Evolutionary conservation across 2,329 filamentous ascomycete species (phyloP).

Genomic region (Gliomastix tumulicola): DNA sequence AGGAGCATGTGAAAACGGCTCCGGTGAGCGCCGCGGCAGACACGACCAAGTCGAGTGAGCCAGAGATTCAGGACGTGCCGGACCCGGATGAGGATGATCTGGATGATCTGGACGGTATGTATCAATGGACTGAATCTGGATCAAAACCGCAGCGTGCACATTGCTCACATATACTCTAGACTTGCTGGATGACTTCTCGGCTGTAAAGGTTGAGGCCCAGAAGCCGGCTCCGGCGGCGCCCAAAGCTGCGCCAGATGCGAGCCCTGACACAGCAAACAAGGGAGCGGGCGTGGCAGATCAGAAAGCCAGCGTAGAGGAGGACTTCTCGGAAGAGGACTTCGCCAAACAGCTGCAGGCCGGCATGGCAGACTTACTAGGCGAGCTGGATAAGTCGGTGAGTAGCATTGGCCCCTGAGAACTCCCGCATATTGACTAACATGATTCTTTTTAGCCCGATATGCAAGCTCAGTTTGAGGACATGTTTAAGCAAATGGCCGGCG

Average conservation of each 20-base stretch:
- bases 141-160: too few relatives aligned
- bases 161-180: constrained; percentile 49
- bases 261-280: constrained; percentile 12
- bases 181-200: constrained; percentile 85
- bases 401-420: neutral
- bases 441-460: constrained; percentile 59
- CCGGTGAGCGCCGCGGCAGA: constrained; percentile 4
- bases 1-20: constrained; percentile 11
- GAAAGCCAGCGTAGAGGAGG: constrained; percentile 25
- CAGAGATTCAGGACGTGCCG: constrained; percentile 51
- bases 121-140: too few relatives aligned
- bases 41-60: constrained; percentile 7
- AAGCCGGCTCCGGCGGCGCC: constrained; percentile 13
- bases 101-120: constrained; percentile 80
- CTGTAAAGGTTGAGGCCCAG: constrained; percentile 41
- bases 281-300: too few relatives aligned
- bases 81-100: constrained; percentile 91
- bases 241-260: too few relatives aligned
- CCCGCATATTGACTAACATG: neutral
- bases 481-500: constrained; percentile 63
- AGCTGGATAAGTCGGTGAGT: constrained; percentile 55
- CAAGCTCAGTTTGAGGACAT: constrained; percentile 72
- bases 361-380: constrained; percentile 77
- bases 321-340: constrained; percentile 67
- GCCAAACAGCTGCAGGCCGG: constrained; percentile 80